phyloP scores from a whole-genome alignment of 129 eudicot species.

The Gnaphalium uliginosum region DNA sequence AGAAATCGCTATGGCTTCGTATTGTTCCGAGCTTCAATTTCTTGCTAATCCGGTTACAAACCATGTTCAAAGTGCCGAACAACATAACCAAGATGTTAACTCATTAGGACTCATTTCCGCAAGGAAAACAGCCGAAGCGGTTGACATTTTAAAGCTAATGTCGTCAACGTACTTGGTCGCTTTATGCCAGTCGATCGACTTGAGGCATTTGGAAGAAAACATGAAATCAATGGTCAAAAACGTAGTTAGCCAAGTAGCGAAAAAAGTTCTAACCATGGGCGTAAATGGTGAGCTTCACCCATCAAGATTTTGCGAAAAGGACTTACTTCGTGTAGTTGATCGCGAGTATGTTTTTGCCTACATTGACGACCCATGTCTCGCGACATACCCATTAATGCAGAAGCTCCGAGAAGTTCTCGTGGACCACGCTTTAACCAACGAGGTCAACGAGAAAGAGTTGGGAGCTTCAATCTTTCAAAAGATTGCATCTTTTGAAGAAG shows the following conservation, averaged over 20 bases:
- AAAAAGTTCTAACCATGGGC: conserved; percentile 40
- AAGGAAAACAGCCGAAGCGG: conserved; percentile 51
- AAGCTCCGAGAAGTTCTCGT: conserved; percentile 65
- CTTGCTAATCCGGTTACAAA: conserved; percentile 59
- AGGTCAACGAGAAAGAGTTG: conserved; percentile 45
- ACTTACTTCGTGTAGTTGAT: conserved; percentile 68
- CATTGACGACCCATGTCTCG: conserved; percentile 64
- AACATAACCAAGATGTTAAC: conserved; percentile 65
- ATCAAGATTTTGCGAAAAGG: conserved; percentile 72
- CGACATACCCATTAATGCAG: conserved; percentile 75
- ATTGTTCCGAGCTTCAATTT: conserved; percentile 56
- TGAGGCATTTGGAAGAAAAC: conserved; percentile 59
- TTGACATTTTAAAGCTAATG: conserved; percentile 59
- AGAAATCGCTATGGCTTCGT: conserved; percentile 65
- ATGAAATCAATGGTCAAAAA: conserved; percentile 41
- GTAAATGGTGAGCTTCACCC: conserved; percentile 65
- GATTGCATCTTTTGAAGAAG: conserved; percentile 57
- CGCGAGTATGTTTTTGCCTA: conserved; percentile 64
- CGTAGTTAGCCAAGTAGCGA: conserved; percentile 58
- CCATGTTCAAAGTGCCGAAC: conserved; percentile 67
- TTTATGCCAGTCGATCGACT: conserved; percentile 52
- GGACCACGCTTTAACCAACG: conserved; percentile 60
- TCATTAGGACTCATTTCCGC: conserved; percentile 55
- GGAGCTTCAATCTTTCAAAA: conserved; percentile 69
- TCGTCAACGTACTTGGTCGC: conserved; percentile 50